Base-by-base conservation (phyloP, 768 basidiomycete species). In the Scleroderma bovista region DNA sequence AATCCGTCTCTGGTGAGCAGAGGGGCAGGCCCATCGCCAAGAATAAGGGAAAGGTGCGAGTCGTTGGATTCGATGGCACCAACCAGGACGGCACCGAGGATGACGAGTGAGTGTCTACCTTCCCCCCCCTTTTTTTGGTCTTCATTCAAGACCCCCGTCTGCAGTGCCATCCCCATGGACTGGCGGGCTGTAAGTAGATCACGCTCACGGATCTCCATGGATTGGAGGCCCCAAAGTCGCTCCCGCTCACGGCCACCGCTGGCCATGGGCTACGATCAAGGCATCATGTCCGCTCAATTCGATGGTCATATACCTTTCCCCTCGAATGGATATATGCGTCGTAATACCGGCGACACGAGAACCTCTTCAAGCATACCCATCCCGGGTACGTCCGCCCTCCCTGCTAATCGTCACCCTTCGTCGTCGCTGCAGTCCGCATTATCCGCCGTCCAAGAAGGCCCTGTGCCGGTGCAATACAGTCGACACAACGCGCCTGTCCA, bases 181-280 rank as follows among this genome's bases (percentile, higher is more conserved):
- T 96, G 93, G 93, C 78, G 92, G 44, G 84, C 88, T 29, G 82
- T 92, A 64, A 93, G 91, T 68, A 79, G 93, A 55, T 95, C 93
- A 22, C 80, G 92, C 59, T 94, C 93, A 13, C 81, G 93, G 20
- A 84, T 86, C 58, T 84, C 88, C 19, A 92, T 94, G 88, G 92
- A 94, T 65, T 93, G 92, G 92, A 75, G 85, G 50, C 84, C 88
- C 31, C 70, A 82, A 46, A 84, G 81, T 67, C 83, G 86, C 48
- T 89, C 88, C 26, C 80, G 86, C 47, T 88, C 87, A 39, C 79
- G 90, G 33, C 84, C 86, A 17, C 81, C 86, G 26, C 80, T 76
- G 22, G 66, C 69, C 48, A 66, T 67, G 10, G 69, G 71, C 43
- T 76, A 79, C 60, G 78, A 82, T 50, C 79, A 78, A 37, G 59